Percentiles rank a stretch among this genome's conserved stretches.
Evolutionary conservation across 441 rosid species (phyloP).

Genomic region (Brassica balearica): DNA sequence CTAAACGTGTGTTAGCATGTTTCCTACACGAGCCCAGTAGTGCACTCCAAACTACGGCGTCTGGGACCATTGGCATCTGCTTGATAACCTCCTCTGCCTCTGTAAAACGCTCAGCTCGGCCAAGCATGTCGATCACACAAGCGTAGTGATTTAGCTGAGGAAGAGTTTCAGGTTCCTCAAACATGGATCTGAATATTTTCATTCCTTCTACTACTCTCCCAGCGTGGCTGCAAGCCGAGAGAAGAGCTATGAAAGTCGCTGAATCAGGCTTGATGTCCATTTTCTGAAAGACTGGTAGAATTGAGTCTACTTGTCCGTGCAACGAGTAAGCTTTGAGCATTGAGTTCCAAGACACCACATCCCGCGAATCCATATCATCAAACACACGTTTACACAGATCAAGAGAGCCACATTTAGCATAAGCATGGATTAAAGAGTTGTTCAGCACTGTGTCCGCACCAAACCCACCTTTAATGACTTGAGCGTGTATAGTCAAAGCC

Average conservation of each 20-base stretch:
- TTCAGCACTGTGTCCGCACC: conserved; percentile 57
- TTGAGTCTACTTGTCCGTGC: conserved; percentile 73
- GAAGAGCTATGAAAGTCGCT: conserved; percentile 73
- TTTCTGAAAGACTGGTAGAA: conserved; percentile 54
- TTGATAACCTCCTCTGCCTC: conserved; percentile 67
- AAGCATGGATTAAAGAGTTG: conserved; percentile 79
- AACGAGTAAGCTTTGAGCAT: conserved; percentile 75
- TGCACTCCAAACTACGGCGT: conserved; percentile 78
- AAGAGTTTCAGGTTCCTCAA: conserved; percentile 45
- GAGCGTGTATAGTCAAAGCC: conserved; percentile 61
- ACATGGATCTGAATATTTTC: conserved; percentile 61
- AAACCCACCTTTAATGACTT: conserved; percentile 63
- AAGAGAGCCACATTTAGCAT: conserved; percentile 72
- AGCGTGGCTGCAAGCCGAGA: conserved; percentile 85
- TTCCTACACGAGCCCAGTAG: conserved; percentile 75
- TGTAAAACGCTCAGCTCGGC: conserved; percentile 64
- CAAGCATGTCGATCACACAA: conserved; percentile 77
- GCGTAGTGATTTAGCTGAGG: conserved; percentile 81
- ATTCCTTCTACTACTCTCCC: conserved; percentile 77
- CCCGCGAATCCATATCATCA: conserved; percentile 54
- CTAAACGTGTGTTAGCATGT: conserved; percentile 62
- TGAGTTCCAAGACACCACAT: conserved; percentile 80
- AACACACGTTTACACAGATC: conserved; percentile 64
- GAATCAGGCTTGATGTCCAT: conserved; percentile 71
- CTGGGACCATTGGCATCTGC: conserved; percentile 76